Evolutionary conservation across 148 eudicot species (phyloP), one percentile per base, ranked within the genome.

Genomic region (Fagopyrum homotropicum): DNA sequence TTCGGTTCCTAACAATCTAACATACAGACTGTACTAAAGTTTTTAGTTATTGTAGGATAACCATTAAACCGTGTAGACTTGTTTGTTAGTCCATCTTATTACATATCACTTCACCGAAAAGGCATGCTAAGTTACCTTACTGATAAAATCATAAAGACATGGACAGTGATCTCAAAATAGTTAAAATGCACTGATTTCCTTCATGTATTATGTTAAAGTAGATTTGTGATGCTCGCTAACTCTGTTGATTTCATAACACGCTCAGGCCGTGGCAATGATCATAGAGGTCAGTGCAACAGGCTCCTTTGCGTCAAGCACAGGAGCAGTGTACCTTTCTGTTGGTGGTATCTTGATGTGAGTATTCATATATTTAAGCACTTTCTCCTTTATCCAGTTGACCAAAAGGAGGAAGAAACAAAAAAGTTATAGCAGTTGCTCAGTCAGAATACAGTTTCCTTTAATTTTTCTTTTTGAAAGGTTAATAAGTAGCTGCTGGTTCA

Each of bases 341-440:
- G 97, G 97, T 69, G 91, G 95, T 72, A 84, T 85, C 76, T 82
- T 92, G 77, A 76, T 88, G 97, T 92, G 80, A 87, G 97, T 88
- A 77, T 73, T 54, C 55, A 46, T 74, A 22, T 45, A 72, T 76
- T 72, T 47, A 26, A 14, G 45, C 5, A 76, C 72, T 78, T 69
- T 63, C 69, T 75, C 16, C 48, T 49, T 78, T 50, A 7, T 35
- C 40, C 40, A 35, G 1, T 0, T 0, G 40, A 57, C 22, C 30
- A 57, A 57, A 73, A 47, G 49, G 9, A 15, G 22, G 30, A 49
- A 19, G 15, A 11, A 10, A 51, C 11, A 51, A 51, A 10, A 35
- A 35, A 35, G 1, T 0, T 35, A 35, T 35, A 35, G 40, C 40
- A 35, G 40, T 35, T 35, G 40, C 40, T 35, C 40, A 35, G 40